phyloP scores from a whole-genome alignment of 805 yeast genomes.

The Yamadazyma philogaea region DNA sequence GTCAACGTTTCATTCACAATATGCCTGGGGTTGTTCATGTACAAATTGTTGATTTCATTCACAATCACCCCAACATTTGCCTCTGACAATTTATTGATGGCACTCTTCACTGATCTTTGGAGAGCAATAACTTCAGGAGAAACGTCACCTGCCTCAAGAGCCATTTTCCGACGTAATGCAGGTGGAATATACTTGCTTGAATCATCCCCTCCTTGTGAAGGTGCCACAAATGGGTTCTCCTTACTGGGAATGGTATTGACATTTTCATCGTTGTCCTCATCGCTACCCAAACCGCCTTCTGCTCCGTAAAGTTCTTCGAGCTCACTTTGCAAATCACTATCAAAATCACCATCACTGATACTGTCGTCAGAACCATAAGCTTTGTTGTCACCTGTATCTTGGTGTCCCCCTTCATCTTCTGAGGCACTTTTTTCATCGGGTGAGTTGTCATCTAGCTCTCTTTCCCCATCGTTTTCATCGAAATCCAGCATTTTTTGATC shows the following conservation, averaged over 20 bases:
- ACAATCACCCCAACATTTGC: slow-evolving; percentile 72
- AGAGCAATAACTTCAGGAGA: slow-evolving; percentile 45
- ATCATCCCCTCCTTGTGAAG: slow-evolving; percentile 15
- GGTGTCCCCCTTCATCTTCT: slow-evolving; percentile 14
- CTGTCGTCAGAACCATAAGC: slow-evolving; percentile 19
- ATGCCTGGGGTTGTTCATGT: slow-evolving; percentile 68
- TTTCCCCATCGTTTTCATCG: slow-evolving; percentile 15
- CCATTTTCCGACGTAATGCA: slow-evolving; percentile 60
- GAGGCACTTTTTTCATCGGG: background rate
- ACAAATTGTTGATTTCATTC: slow-evolving; percentile 63
- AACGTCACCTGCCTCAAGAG: slow-evolving; percentile 31
- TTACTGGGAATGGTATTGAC: slow-evolving; percentile 19
- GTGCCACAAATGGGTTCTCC: slow-evolving; percentile 75
- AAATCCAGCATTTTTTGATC: slow-evolving; percentile 16
- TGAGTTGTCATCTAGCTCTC: slow-evolving; percentile 11
- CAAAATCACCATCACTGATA: slow-evolving; percentile 20
- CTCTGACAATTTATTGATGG: slow-evolving; percentile 85
- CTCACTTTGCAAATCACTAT: slow-evolving; percentile 15
- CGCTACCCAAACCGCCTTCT: slow-evolving; percentile 12
- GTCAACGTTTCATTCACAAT: slow-evolving; percentile 72
- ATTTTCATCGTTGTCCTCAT: slow-evolving; percentile 16
- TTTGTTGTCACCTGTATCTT: slow-evolving; percentile 16
- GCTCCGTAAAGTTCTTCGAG: slow-evolving; percentile 15
- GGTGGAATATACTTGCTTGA: slow-evolving; percentile 77
- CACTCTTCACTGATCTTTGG: slow-evolving; percentile 69